phyloP scores from a whole-genome alignment of 176 grass and related monocot species.

The Alopecurus myosuroides region DNA sequence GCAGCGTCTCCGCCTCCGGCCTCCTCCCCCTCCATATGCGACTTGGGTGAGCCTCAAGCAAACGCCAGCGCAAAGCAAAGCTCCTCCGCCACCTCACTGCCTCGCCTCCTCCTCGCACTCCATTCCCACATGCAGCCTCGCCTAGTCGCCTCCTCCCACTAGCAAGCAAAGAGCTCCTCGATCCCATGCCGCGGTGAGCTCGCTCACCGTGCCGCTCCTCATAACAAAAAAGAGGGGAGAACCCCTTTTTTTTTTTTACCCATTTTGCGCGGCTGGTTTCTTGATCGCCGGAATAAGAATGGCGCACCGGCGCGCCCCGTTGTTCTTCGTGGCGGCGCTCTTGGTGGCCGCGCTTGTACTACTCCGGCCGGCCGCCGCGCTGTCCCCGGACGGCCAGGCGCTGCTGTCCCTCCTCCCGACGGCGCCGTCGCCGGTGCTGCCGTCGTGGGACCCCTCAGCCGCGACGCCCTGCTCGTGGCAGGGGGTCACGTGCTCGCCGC shows the following conservation, averaged over 20 bases:
- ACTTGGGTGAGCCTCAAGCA: conserved; percentile 54
- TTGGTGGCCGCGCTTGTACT: neutral
- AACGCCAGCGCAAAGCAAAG: conserved; percentile 28
- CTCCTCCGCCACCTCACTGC: neutral
- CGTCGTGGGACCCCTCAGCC: conserved; percentile 68
- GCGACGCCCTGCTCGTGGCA: conserved; percentile 82
- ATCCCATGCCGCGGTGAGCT: conserved; percentile 34
- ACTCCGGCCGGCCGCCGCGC: conserved; percentile 1
- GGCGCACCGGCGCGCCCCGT: neutral
- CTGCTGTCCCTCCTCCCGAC: conserved; percentile 60
- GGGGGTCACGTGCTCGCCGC: conserved; percentile 88
- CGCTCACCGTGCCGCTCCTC: conserved; percentile 5
- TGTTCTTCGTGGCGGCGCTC: neutral
- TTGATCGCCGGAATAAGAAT: conserved; percentile 26
- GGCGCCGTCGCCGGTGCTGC: conserved; percentile 44
- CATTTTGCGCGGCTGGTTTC: neutral
- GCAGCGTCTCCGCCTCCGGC: conserved; percentile 29
- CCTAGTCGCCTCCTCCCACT: neutral
- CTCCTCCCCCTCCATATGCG: conserved; percentile 40
- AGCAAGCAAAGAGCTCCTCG: neutral
- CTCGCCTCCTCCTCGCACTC: conserved; percentile 25
- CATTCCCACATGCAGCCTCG: conserved; percentile 44
- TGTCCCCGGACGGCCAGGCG: conserved; percentile 61
- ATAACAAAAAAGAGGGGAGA: neutral
- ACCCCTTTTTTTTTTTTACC: neutral